Base-by-base conservation (phyloP, 169 alveolate genomes). In the Plasmodium adleri region DNA sequence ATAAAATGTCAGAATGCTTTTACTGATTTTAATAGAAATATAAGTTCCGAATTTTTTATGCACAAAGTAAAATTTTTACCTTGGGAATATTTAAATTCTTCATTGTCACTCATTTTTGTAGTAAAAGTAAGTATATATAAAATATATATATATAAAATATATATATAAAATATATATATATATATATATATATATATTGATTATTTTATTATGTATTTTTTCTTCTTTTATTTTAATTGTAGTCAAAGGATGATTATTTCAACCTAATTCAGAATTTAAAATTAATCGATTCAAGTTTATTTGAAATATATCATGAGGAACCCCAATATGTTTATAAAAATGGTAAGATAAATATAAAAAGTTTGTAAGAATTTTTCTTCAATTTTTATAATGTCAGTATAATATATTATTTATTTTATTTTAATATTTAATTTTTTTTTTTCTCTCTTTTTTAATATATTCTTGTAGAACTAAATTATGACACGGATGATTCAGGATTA, bases 1-100 rank as follows among this genome's bases (percentile, higher is more conserved):
- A 63, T 91, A 66, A 67, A 70, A 28, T 88, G 94, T 24, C 80
- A 89, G 58, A 93, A 86, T 52, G 78, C 93, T 59, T 88, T 59
- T 45, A 62, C 52, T 15, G 73, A 64, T 72, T 45, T 64, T 20
- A 45, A 60, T 72, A 60, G 50, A 50, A 58, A 76, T 76, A n/a
- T 64, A 17, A 20, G 28, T 26, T 64, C 67, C 1, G 78, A 76
- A 45, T 76, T 76, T 76, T 76, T 76, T 71, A 76, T 58, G n/a
- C 50, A 76, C 24, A 64, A 67, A 58, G 50, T 76, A 64, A 76
- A 76, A 13, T 50, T 76, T 49, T 43, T 76, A 4, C 89, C 89
- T 15, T 76, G 89, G 89, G 89, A 76, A 50, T 67, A 76, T 50
- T 76, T 76, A 72, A 76, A 76, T 66, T 66, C 89, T 20, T 76